Conservation (phyloP, 179 eudicot species). For the Camellia oleifera region DNA sequence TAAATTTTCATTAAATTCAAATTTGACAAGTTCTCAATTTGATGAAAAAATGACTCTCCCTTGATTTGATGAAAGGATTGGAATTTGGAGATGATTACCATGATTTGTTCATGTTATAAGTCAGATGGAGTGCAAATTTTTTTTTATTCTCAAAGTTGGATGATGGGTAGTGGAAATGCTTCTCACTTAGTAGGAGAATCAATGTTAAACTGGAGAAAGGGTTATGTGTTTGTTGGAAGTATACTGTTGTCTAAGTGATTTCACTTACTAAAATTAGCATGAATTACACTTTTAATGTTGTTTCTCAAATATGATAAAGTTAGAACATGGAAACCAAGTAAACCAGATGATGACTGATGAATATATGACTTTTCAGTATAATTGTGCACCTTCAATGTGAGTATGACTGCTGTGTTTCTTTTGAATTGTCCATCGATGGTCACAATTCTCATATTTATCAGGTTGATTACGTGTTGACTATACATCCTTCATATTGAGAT, state of each 20-base stretch:
- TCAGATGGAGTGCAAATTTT: not conserved
- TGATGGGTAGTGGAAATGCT: not conserved
- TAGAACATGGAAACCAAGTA: not conserved
- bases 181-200: not conserved
- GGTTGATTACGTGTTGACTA: not conserved
- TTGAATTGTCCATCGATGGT: not conserved
- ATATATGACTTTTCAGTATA: not conserved
- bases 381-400: not conserved
- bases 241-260: not conserved
- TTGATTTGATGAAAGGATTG: too few relatives aligned
- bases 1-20: too few relatives aligned
- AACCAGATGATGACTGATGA: not conserved
- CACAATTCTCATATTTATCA: not conserved
- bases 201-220: not conserved
- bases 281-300: not conserved
- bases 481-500: not conserved
- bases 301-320: not conserved
- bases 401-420: not conserved
- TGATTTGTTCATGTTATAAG: not conserved
- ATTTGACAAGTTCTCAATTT: too few relatives aligned
- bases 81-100: not conserved
- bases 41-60: too few relatives aligned
- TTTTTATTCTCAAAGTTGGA: slow-evolving; percentile 10
- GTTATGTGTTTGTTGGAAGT: not conserved
- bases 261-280: not conserved